Base-by-base conservation (phyloP, 805 yeast genomes). In the Yarrowia keelungensis region DNA sequence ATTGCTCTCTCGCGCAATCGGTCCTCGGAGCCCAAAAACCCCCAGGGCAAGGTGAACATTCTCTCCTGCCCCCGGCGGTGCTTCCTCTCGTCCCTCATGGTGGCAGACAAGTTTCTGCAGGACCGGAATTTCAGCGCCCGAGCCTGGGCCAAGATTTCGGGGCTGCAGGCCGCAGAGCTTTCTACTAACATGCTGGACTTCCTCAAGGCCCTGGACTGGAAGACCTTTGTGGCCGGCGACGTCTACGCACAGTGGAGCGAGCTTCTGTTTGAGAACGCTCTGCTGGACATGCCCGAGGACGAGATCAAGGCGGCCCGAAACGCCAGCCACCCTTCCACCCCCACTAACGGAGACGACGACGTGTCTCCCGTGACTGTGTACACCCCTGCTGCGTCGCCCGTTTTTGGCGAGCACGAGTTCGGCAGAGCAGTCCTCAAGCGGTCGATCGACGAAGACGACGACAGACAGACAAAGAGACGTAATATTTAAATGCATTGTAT, bases 81-180 rank as follows among this genome's bases (percentile, higher is more conserved):
- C 50, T 87, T 91, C 71, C 81, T 91, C 70, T 84, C 88, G 1
- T 84, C 90, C 74, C 76, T 91, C 67, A 89, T 91, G 67, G 79
- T 91, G 46, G 87, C 95, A 4, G 84, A 88, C 66, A 91, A 91
- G 75, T 90, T 87, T 76, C 81, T 84, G 70, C 91, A 87, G 75
- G 97, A 91, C 77, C 84, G 86, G 64, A 89, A 88, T 75, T 90
- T 85, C 77, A 81, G 89, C 39, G 82, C 89, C 72, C 83, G 81
- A 71, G 85, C 90, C 7, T 91, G 97, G 97, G 81, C 89, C 65
- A 85, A 86, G 75, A 87, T 91, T 62, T 84, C 91, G 42, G 95
- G 96, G 0, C 81, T 89, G 49, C 74, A 85, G 26, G 74, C 84
- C 4, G 71, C 76, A 38, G 87, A 85, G 69, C 79, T 91, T 66